Base-by-base conservation (phyloP, 345 rosid genomes). In the Gynandropsis gynandra region DNA sequence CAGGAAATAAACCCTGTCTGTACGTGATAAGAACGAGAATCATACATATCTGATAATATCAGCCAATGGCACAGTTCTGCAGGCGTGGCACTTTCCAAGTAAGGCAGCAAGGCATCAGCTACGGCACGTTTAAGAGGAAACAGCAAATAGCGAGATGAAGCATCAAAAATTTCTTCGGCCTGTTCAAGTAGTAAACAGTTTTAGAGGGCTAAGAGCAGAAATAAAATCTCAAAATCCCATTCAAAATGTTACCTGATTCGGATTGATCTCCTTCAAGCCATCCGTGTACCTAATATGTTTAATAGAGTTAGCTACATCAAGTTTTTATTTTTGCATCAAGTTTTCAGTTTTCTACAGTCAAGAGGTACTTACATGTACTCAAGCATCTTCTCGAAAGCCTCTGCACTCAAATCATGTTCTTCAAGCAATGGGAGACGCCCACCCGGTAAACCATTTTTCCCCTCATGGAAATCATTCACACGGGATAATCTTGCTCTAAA, bases 161-260 rank as follows among this genome's bases (percentile, higher is more conserved):
- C 93, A 75, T 92, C 98, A 74, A 92, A 87, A 69, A 87, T 80
- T 65, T 82, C 96, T 64, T 84, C 98, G 19, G 83, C 96, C 96
- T 87, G 77, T 46, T 63, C 65, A 78, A 52, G 34, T 2, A 42
- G 16, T 7, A 58, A 49, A 21, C 33, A 47, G 42, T 37, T 52
- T 57, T 27, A 34, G 38, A 52, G 21, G 2, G 13, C 29, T 3
- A 18, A 18, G 44, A 64, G 4, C 42, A 12, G 4, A 1, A 29
- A 3, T n/a, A 14, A 1, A 7, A 0, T 45, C 15, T 18, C 21
- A 14, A 31, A 27, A 52, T 45, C 15, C 20, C 40, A 51, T 1
- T 60, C 24, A 42, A n/a, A 37, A 17, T 38, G 8, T 45, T 62
- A 89, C 97, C 96, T 83, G 96, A 52, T 79, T 68, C 1, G 87